Evolutionary conservation across 2,329 filamentous ascomycete genomes (phyloP).

Genomic region (Myriangium duriaei): DNA sequence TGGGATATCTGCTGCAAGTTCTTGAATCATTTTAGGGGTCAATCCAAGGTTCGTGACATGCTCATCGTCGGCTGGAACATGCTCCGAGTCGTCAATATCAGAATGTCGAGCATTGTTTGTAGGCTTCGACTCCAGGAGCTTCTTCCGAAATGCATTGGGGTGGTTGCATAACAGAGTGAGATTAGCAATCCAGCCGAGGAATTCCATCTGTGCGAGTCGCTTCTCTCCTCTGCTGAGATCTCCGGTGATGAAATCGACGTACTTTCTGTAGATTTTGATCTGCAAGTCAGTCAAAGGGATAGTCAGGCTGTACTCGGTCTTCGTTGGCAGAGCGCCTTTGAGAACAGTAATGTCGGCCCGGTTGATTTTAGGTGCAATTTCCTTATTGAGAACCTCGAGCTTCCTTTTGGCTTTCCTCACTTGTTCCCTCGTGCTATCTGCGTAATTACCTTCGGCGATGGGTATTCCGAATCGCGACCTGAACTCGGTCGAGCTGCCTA

Average conservation of each 20-base stretch:
- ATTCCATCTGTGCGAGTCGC: conserved; percentile 27
- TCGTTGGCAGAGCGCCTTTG: conserved; percentile 54
- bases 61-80: conserved; percentile 19
- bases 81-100: conserved; percentile 11
- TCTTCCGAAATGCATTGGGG: conserved; percentile 39
- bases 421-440: conserved; percentile 46
- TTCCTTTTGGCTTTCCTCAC: conserved; percentile 50
- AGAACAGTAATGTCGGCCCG: conserved; percentile 59
- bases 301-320: conserved; percentile 70
- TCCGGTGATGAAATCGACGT: conserved; percentile 30
- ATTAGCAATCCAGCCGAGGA: conserved; percentile 45
- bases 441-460: conserved; percentile 58
- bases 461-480: conserved; percentile 55
- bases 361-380: conserved; percentile 66
- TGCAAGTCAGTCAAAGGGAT: conserved; percentile 59
- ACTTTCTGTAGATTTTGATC: conserved; percentile 46
- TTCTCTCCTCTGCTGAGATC: conserved; percentile 22
- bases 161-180: conserved; percentile 47
- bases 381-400: conserved; percentile 56
- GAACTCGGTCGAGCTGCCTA: conserved; percentile 60
- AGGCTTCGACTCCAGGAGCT: conserved; percentile 28
- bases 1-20: conserved; percentile 11
- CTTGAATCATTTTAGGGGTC: conserved; percentile 23
- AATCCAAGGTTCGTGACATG: conserved; percentile 29
- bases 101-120: conserved; percentile 7